These are phyloP conservation scores for Thozetella sp. DNA, from an alignment of 495 filamentous ascomycete genomes.

Conservation along the genomic window DNA sequence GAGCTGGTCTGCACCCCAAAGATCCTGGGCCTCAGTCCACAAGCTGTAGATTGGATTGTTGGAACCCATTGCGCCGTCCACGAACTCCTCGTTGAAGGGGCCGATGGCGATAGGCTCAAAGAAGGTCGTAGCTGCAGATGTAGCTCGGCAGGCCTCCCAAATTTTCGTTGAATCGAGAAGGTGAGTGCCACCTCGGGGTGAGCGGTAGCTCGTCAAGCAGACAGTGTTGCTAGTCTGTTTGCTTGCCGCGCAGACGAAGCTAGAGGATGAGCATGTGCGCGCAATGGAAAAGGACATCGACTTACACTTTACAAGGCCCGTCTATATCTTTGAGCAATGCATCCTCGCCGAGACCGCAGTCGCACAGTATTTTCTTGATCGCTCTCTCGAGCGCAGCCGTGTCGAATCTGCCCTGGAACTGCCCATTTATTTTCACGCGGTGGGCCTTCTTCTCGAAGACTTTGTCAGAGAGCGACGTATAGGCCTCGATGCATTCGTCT, in stretches of 20 bases:
- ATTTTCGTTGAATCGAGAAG: slow-evolving; percentile 40
- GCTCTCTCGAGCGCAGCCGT: slow-evolving; percentile 31
- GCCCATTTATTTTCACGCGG: slow-evolving; percentile 27
- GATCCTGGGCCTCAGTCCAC: slow-evolving; percentile 43
- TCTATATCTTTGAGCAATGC: slow-evolving; percentile 32
- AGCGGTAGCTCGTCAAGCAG: slow-evolving; percentile 43
- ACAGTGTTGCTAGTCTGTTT: slow-evolving; percentile 35
- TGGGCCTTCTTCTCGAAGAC: slow-evolving; percentile 21
- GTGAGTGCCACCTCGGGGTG: slow-evolving; percentile 35
- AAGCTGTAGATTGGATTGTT: slow-evolving; percentile 52
- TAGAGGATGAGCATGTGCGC: slow-evolving; percentile 10
- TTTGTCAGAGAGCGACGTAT: background rate
- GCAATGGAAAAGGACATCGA: background rate
- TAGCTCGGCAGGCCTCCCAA: slow-evolving; percentile 49
- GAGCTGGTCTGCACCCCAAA: slow-evolving; percentile 32
- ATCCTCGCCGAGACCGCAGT: slow-evolving; percentile 31
- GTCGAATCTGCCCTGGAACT: slow-evolving; percentile 36
- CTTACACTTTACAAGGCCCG: slow-evolving; percentile 27
- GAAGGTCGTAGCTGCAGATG: slow-evolving; percentile 44
- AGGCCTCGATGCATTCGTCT: slow-evolving; percentile 5
- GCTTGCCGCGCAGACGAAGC: slow-evolving; percentile 49
- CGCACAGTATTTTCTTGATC: slow-evolving; percentile 35
- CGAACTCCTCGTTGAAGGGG: slow-evolving; percentile 29
- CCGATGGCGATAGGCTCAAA: slow-evolving; percentile 48
- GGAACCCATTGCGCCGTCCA: slow-evolving; percentile 38